Base-by-base conservation (phyloP, 2,329 filamentous ascomycete species). In the Xylariaceae sp. region DNA sequence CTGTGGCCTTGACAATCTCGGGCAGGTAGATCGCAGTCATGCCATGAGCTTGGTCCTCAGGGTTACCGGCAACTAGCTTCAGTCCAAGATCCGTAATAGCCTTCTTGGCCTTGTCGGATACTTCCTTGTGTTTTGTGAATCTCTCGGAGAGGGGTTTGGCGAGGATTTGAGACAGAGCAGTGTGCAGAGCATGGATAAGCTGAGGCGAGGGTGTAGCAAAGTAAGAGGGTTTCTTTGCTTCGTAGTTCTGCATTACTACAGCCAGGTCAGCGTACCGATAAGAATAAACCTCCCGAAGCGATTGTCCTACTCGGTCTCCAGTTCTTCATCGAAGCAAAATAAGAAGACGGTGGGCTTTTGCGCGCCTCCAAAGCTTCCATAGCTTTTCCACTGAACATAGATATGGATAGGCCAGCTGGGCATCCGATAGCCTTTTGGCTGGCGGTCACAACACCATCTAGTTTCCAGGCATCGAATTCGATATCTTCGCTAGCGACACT, bases 11-110 rank as follows among this genome's bases (percentile, higher is more conserved):
- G 49, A 97, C 76, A 39, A 80, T 86, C 57, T 97, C 89, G 1
- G 94, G 94, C 51, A 99, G 80, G 73, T 94, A 96, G 63, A 99
- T 94, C 54, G 94, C 92, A 3, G 94, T 99, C 94, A 99, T 99
- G 65, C 89, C 91, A 71, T 95, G 92, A 40, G 94, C 91, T 75
- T 97, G 92, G 72, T 95, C 88, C 65, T 92, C 90, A 0, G 88
- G 87, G 71, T 92, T 88, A 34, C 81, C 73, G 19, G 94, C 92
- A 36, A 99, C 80, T 70, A 96, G 88, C 75, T 90, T 88, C 55
- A 99, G 79, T 3, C 94, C 94, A 34, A 97, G 78, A 48, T 88
- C 86, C 5, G 83, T 74, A 48, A 96, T 79, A 16, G 88, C 84
- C 68, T 89, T 84, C 82, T 99, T 97, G 70, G 97, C 84, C 70